phyloP scores from a whole-genome alignment of 1,139 yeast species.

The Geotrichum bryndzae region DNA sequence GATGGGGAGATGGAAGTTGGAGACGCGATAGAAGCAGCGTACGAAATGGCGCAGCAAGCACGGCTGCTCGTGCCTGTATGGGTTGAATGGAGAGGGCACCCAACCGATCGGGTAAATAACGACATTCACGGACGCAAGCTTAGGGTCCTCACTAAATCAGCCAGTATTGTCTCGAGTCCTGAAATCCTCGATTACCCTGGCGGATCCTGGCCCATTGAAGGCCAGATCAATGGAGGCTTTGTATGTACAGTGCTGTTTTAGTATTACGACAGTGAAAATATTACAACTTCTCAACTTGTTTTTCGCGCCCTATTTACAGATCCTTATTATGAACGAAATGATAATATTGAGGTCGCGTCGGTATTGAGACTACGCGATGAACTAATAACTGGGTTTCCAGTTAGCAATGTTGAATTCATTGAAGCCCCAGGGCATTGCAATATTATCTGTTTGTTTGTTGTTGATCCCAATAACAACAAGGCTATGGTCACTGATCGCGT shows the following conservation, averaged over 20 bases:
- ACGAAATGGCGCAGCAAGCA: neutral
- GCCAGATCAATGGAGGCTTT: slow-evolving; percentile 41
- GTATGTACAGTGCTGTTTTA: slow-evolving; percentile 40
- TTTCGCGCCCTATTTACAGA: slow-evolving; percentile 35
- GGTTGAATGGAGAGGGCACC: neutral
- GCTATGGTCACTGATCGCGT: slow-evolving; percentile 36
- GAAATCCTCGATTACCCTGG: slow-evolving; percentile 40
- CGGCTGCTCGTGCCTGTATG: neutral
- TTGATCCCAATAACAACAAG: slow-evolving; percentile 38
- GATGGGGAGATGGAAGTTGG: neutral
- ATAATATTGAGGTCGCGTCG: slow-evolving; percentile 25
- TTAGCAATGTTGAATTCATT: slow-evolving; percentile 33
- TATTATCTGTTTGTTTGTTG: slow-evolving; percentile 40
- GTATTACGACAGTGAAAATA: slow-evolving; percentile 42
- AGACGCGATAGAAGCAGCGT: neutral
- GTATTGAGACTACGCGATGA: slow-evolving; percentile 34
- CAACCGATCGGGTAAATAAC: neutral
- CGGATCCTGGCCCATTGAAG: slow-evolving; percentile 46
- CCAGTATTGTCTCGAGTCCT: slow-evolving; percentile 42
- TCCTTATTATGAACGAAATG: slow-evolving; percentile 39
- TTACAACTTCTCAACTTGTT: slow-evolving; percentile 36
- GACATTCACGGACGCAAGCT: slow-evolving; percentile 21
- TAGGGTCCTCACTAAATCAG: slow-evolving; percentile 41
- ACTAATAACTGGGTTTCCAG: slow-evolving; percentile 18
- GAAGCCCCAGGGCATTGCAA: slow-evolving; percentile 39